Percentiles rank a stretch among this genome's conserved stretches.
Conservation (phyloP, 768 basidiomycete genomes). For the Mycena vulgaris region DNA sequence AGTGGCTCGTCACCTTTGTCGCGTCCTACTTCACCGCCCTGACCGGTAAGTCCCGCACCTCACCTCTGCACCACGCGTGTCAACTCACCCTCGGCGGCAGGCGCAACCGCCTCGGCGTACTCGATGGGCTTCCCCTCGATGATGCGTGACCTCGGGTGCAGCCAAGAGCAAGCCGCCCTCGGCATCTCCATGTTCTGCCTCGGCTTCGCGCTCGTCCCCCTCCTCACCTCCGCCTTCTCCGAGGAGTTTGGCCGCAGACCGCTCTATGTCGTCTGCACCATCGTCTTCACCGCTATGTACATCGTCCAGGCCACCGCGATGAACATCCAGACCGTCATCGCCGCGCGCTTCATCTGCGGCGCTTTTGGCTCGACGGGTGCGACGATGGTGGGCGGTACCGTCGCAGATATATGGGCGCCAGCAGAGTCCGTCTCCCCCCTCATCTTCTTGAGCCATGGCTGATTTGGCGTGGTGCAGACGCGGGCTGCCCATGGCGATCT, state of each 20-base stretch:
- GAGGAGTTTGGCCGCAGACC: slow-evolving; percentile 70
- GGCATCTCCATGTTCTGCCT: slow-evolving; percentile 60
- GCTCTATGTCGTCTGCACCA: slow-evolving; percentile 58
- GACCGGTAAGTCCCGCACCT: too few relatives aligned
- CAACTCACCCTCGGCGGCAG: too few relatives aligned
- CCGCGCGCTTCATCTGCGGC: slow-evolving; percentile 64
- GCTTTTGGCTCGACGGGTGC: slow-evolving; percentile 67
- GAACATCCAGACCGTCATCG: slow-evolving; percentile 47
- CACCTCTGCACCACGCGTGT: too few relatives aligned
- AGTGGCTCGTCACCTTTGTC: slow-evolving; percentile 55
- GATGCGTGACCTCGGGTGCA: slow-evolving; percentile 53
- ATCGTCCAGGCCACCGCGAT: slow-evolving; percentile 12
- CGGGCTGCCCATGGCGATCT: slow-evolving; percentile 72
- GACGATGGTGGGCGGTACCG: slow-evolving; percentile 68
- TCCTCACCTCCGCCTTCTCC: slow-evolving; percentile 70
- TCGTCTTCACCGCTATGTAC: slow-evolving; percentile 50
- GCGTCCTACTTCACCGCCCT: slow-evolving; percentile 52
- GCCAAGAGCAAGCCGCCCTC: slow-evolving; percentile 51
- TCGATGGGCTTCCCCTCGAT: slow-evolving; percentile 64
- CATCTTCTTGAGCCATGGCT: neutral
- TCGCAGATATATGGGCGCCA: slow-evolving; percentile 67
- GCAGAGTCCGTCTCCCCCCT: slow-evolving; percentile 52
- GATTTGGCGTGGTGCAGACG: slow-evolving; percentile 56
- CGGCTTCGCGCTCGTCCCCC: slow-evolving; percentile 66
- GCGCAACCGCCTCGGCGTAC: slow-evolving; percentile 46